phyloP scores from a whole-genome alignment of 192 early-diverging fungal genomes.

The Coemansia sp. region DNA sequence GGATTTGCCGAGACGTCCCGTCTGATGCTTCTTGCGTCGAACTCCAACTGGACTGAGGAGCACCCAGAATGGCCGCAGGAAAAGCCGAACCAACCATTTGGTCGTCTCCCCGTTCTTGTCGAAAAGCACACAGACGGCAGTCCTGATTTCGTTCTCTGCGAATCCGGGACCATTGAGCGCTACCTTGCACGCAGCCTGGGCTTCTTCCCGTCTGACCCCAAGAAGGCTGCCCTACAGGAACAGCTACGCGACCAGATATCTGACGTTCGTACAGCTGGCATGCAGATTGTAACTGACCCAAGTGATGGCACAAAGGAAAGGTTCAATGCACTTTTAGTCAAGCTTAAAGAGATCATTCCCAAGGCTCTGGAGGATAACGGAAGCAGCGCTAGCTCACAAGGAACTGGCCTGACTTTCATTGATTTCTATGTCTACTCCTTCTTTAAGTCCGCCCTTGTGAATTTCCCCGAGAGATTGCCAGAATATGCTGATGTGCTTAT shows the following conservation, averaged over 20 bases:
- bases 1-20: slow-evolving; percentile 33
- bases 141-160: slow-evolving; percentile 31
- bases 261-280: slow-evolving; percentile 3
- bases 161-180: slow-evolving; percentile 56
- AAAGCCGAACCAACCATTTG: slow-evolving; percentile 54
- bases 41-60: slow-evolving; percentile 47
- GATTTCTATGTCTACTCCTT: slow-evolving; percentile 37
- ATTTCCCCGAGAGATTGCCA: no score
- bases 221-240: slow-evolving; percentile 39
- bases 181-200: slow-evolving; percentile 56
- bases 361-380: slow-evolving; percentile 53
- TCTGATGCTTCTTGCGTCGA: slow-evolving; percentile 45
- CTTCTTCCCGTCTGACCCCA: slow-evolving; percentile 32
- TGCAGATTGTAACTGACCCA: not conserved
- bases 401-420: slow-evolving; percentile 38
- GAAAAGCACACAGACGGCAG: slow-evolving; percentile 34
- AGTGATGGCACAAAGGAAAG: slow-evolving; percentile 15
- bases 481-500: no score
- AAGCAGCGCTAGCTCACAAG: slow-evolving; percentile 54
- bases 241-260: slow-evolving; percentile 21
- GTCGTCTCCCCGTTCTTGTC: slow-evolving; percentile 54
- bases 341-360: slow-evolving; percentile 36
- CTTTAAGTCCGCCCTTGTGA: not conserved
- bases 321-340: slow-evolving; percentile 12
- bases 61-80: slow-evolving; percentile 52